Base-by-base conservation (phyloP, 441 rosid genomes). In the Adansonia grandidieri region DNA sequence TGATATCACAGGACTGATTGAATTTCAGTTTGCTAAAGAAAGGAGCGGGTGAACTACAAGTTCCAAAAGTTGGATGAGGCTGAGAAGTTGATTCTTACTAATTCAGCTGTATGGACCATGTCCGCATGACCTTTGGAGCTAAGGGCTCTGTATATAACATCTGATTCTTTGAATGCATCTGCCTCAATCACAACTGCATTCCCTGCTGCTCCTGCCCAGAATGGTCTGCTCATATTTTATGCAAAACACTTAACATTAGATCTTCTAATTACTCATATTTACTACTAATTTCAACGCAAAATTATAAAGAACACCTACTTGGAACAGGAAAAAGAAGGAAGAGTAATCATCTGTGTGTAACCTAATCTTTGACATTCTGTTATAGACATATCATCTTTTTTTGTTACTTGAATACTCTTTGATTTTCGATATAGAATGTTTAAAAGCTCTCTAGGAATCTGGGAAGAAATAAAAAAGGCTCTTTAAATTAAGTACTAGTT, bases 121-220 rank as follows among this genome's bases (percentile, higher is more conserved):
- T 94, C 99, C 19, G 71, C 93, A 79, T 96, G 99, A 62, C 99
- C 98, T 85, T 87, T 87, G 61, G 96, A 90, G 90, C 97, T 93
- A 19, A 96, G 90, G 60, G 99, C 99, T 87, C 85, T 90, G 80
- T 92, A 96, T 51, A 95, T 93, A 28, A 92, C 98, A 86, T 96
- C 99, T 45, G 98, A 83, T 85, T 96, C 98, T 85, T 96, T 96
- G 84, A 96, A 96, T 45, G 98, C 99, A 82, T 94, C 99, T 4
- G 99, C 98, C 87, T 96, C 99, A 1, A 96, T 94, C 71, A 94
- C 86, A 19, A 96, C 97, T 76, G 97, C 94, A 88, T 94, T 91
- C 28, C 79, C 89, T 66, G 92, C 91, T 44, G 99, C 97, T 80
- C 92, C 95, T 69, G 94, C 91, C 99, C 98, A 96, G 84, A 96